Base-by-base conservation (phyloP, 2,329 filamentous ascomycete species). In the Colletotrichum godetiae region DNA sequence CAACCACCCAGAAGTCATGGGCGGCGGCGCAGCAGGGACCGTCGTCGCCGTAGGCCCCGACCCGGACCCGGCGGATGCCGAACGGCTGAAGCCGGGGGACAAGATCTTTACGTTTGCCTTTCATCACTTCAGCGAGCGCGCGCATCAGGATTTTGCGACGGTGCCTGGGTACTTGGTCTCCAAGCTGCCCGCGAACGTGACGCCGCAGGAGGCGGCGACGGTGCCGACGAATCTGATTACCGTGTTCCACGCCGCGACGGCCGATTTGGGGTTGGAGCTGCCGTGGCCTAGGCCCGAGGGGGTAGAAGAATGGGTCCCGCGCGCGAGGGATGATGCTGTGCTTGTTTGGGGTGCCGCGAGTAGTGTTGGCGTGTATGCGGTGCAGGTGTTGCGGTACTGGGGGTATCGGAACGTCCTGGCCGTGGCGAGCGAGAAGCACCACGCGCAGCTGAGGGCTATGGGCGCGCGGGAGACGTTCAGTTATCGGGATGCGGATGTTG, bases 191-290 rank as follows among this genome's bases (percentile, higher is more conserved):
- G 69, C 78, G 7, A 82, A 80, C 37, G 77, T 87, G 31, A 82
- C 82, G 0, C 77, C 85, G 29, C 77, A 84, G 60, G 83, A 86
- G 74, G 88, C 88, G 2, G 87, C 85, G 10, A 90, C 89, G 0
- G 78, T 91, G 6, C 86, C 89, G 0, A 87, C 88, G 62, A 92
- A 91, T 75, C 79, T 90, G 31, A 86, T 92, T 42, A 92, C 90
- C 0, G 88, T 88, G 8, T 89, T 91, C 78, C 89, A 92, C 76
- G 82, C 88, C 7, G 78, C 88, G 5, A 82, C 79, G 3, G 73
- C 72, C 1, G 89, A 92, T 73, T 80, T 92, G 15, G 82, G 80
- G 0, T 78, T 92, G 19, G 84, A 85, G 53, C 82, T 90, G 1
- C 89, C 89, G 0, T 92, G 89, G 89, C 90, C 89, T 0, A 85